Conservation (phyloP, 345 rosid genomes). For the Rhodamnia argentea region DNA sequence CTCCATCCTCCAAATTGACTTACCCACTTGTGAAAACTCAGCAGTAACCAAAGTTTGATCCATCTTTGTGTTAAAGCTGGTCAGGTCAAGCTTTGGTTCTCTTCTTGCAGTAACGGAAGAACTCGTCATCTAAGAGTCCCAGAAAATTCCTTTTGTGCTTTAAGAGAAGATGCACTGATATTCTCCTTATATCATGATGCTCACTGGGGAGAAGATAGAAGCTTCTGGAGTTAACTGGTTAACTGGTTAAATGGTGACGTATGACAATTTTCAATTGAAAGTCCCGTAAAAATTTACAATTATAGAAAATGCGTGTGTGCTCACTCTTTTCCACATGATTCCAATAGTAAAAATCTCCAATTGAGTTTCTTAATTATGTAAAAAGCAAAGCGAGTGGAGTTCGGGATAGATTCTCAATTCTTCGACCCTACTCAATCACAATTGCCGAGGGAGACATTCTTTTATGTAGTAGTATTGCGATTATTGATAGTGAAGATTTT, state of each 20-base stretch:
- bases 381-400: no score
- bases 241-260: accelerated
- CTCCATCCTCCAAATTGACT: background rate
- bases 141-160: no score
- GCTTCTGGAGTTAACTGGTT: accelerated
- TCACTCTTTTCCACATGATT: background rate
- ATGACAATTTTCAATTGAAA: background rate
- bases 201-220: background rate
- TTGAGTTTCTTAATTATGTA: background rate
- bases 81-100: background rate
- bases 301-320: background rate
- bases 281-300: background rate
- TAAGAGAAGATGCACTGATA: background rate
- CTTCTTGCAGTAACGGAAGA: background rate
- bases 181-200: background rate
- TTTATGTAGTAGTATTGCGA: no score
- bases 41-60: accelerated
- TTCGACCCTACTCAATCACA: no score
- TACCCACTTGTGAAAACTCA: background rate
- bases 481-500: no score
- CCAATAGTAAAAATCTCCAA: background rate
- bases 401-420: no score
- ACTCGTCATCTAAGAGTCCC: no score
- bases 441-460: no score
- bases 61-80: background rate